Conservation (phyloP, 2,329 filamentous ascomycete species). For the Penicillium sp. region DNA sequence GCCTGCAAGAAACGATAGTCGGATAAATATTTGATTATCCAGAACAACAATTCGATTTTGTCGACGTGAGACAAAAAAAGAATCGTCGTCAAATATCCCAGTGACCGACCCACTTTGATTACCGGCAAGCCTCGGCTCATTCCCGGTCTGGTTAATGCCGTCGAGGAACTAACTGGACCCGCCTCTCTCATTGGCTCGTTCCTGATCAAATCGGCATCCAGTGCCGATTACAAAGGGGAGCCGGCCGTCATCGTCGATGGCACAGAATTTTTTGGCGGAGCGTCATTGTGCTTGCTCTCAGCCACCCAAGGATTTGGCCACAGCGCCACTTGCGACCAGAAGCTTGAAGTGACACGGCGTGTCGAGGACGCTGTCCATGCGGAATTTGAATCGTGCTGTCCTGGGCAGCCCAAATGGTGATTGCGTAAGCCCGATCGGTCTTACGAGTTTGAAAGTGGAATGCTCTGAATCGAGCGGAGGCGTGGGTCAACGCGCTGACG, state of each 20-base stretch:
- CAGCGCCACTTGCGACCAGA: constrained; percentile 4
- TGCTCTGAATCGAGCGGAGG: neutral
- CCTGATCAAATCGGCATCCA: constrained; percentile 7
- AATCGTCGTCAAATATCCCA: neutral
- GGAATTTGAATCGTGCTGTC: neutral
- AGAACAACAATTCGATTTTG: constrained; percentile 7
- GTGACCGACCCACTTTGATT: constrained; percentile 23
- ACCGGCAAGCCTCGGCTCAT: constrained; percentile 18
- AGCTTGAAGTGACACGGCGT: constrained; percentile 8
- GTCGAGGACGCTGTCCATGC: neutral
- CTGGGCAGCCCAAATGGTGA: neutral
- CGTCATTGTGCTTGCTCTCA: neutral
- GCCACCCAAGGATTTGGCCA: constrained; percentile 3
- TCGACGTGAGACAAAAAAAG: neutral
- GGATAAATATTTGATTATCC: neutral
- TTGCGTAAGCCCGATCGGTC: neutral
- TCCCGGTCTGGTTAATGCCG: constrained; percentile 10
- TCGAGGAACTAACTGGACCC: neutral
- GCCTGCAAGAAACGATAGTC: neutral
- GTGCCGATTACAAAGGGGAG: constrained; percentile 9
- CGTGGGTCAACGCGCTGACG: neutral
- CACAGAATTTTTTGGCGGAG: constrained; percentile 15
- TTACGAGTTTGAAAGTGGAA: neutral
- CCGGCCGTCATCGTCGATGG: neutral
- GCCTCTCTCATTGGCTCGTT: neutral